Conservation (phyloP, 306 rosid species). For the Cyclanthera cordifolia region DNA sequence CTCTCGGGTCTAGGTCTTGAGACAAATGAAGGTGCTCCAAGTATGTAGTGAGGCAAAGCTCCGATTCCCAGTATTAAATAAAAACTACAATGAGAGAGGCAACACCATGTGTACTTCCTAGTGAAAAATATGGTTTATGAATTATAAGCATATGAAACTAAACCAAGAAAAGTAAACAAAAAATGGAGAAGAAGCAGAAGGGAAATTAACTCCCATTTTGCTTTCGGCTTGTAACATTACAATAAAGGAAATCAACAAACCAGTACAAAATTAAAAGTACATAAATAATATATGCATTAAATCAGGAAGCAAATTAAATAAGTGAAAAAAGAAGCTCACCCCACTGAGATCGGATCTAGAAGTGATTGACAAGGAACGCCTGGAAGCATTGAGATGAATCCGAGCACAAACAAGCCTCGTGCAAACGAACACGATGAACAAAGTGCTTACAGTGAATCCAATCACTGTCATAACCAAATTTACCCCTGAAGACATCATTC, state of each 20-base stretch:
- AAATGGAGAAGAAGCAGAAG: not conserved
- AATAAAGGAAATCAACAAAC: not conserved
- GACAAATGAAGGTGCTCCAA: too few species aligned
- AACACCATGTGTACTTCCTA: not conserved
- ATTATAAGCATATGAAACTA: not conserved
- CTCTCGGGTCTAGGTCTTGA: too few species aligned
- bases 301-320: not conserved
- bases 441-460: conserved; percentile 84
- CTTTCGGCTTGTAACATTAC: not conserved
- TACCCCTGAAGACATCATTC: conserved; percentile 67
- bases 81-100: too few species aligned
- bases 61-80: too few species aligned
- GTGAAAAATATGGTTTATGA: not conserved
- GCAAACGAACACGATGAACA: conserved; percentile 85
- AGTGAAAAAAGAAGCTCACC: conserved; percentile 21
- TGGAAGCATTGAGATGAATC: conserved; percentile 64
- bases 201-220: not conserved
- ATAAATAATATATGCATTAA: not conserved
- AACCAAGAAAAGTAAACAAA: not conserved
- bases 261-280: not conserved
- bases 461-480: conserved; percentile 90
- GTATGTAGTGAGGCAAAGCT: too few species aligned
- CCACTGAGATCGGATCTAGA: conserved; percentile 68
- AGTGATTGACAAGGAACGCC: conserved; percentile 66
- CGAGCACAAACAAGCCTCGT: conserved; percentile 83